Percentiles rank a stretch among this genome's conserved stretches.
These are phyloP conservation scores for Huiozyma sinensis DNA, from an alignment of 805 yeast species.

Conservation along the genomic window DNA sequence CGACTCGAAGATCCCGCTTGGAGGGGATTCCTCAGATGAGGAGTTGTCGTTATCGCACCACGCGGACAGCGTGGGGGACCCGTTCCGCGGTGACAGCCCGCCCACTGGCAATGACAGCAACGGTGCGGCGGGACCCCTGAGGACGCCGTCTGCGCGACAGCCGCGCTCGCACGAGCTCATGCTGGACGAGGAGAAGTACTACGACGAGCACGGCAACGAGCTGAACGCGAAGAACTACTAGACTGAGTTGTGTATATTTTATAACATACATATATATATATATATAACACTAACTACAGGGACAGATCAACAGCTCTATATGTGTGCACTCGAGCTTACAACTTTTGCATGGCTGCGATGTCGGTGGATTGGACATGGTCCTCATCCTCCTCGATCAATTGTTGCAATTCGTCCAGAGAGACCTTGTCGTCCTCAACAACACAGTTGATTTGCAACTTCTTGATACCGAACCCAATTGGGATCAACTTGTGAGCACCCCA, in stretches of 20 bases:
- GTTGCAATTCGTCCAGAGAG: slow-evolving; percentile 82
- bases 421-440: slow-evolving; percentile 97
- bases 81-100: not conserved
- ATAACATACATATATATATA: not conserved
- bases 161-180: slow-evolving; percentile 13
- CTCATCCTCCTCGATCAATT: slow-evolving; percentile 73
- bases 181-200: slow-evolving; percentile 15
- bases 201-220: slow-evolving; percentile 17
- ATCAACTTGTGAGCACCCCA: slow-evolving; percentile 98
- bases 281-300: not conserved
- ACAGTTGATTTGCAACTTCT: slow-evolving; percentile 96
- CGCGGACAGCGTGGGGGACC: not conserved
- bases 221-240: slow-evolving; percentile 17
- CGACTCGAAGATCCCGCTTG: slow-evolving; percentile 19
- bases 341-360: slow-evolving; percentile 95
- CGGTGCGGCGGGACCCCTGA: not conserved
- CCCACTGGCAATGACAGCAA: not conserved
- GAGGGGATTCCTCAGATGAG: slow-evolving; percentile 8
- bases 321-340: slow-evolving; percentile 39
- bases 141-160: not conserved
- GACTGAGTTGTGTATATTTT: not conserved
- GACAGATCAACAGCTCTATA: not conserved
- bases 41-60: not conserved
- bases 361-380: slow-evolving; percentile 99
- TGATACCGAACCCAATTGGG: slow-evolving; percentile 98